Evolutionary conservation across 2,329 filamentous ascomycete genomes (phyloP).

Genomic region (Emydomyces testavorans): DNA sequence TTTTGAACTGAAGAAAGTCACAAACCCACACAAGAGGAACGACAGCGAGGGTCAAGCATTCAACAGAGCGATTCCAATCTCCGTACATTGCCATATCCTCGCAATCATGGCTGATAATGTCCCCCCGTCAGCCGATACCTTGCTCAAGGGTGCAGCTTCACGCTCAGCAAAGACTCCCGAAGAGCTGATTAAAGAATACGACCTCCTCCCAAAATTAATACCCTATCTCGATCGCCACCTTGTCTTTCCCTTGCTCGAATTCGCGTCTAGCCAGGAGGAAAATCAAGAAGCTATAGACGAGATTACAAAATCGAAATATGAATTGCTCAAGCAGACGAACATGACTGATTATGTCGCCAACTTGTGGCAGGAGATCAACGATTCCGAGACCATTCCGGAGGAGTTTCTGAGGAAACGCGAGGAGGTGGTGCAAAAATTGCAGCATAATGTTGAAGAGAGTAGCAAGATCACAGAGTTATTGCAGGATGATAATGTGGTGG

Average conservation of each 20-base stretch:
- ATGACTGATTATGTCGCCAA: constrained; percentile 97
- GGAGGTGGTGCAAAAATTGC: constrained; percentile 70
- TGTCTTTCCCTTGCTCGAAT: constrained; percentile 92
- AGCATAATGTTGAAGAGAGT: constrained; percentile 76
- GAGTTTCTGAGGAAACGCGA: constrained; percentile 86
- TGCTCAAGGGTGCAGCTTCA: constrained; percentile 40
- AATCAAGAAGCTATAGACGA: constrained; percentile 51
- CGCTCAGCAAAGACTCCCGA: constrained; percentile 33
- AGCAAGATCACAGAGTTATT: constrained; percentile 79
- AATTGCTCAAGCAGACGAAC: constrained; percentile 91
- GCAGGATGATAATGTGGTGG: constrained; percentile 78
- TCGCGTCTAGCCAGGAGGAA: constrained; percentile 69
- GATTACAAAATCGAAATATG: constrained; percentile 77
- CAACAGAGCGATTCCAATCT: neutral
- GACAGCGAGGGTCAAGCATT: neutral
- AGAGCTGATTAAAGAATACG: constrained; percentile 58
- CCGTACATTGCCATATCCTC: constrained; percentile 16
- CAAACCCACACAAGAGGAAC: constrained; percentile 7
- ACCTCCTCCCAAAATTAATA: constrained; percentile 79
- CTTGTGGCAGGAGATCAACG: constrained; percentile 80
- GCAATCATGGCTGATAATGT: constrained; percentile 42
- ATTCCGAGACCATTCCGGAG: constrained; percentile 61
- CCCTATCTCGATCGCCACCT: constrained; percentile 89
- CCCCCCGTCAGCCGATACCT: constrained; percentile 39
- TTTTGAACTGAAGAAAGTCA: constrained; percentile 10